These are phyloP conservation scores for Pouteria glomerata DNA, from an alignment of 148 eudicot genomes.

Conservation along the genomic window DNA sequence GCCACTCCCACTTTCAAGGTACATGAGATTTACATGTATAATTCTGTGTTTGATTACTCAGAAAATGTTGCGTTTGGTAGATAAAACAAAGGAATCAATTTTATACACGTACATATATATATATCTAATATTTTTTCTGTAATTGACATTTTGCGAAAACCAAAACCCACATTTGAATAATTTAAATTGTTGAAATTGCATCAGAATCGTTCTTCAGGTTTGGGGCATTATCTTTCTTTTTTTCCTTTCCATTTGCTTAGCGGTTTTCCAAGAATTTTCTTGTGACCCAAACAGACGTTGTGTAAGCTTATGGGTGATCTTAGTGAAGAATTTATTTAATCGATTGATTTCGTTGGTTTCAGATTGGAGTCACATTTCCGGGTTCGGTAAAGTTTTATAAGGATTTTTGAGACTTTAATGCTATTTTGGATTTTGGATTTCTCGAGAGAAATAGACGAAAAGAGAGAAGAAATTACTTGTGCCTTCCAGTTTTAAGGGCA, in stretches of 20 bases:
- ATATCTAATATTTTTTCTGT: too few species aligned
- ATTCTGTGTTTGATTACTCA: neutral
- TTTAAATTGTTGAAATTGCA: neutral
- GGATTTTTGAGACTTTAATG: neutral
- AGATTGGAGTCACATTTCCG: neutral
- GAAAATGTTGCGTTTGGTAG: neutral
- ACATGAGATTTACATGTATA: neutral
- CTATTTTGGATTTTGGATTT: neutral
- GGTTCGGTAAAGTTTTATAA: neutral
- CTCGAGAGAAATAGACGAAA: neutral
- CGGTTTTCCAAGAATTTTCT: neutral
- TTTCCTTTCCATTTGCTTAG: neutral
- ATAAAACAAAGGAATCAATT: too few species aligned
- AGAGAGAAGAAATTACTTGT: neutral
- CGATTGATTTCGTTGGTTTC: neutral
- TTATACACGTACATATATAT: too few species aligned
- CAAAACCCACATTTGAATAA: neutral
- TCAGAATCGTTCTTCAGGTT: neutral
- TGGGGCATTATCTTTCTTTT: neutral
- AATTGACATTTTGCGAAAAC: neutral
- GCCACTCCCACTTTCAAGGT: conserved; percentile 60
- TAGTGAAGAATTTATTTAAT: neutral
- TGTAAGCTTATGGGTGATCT: too few species aligned
- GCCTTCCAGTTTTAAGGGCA: neutral
- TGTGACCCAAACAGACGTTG: too few species aligned